These are phyloP conservation scores for Tetracladium marchalianum DNA, from an alignment of 495 filamentous ascomycete species.

Conservation along the genomic window DNA sequence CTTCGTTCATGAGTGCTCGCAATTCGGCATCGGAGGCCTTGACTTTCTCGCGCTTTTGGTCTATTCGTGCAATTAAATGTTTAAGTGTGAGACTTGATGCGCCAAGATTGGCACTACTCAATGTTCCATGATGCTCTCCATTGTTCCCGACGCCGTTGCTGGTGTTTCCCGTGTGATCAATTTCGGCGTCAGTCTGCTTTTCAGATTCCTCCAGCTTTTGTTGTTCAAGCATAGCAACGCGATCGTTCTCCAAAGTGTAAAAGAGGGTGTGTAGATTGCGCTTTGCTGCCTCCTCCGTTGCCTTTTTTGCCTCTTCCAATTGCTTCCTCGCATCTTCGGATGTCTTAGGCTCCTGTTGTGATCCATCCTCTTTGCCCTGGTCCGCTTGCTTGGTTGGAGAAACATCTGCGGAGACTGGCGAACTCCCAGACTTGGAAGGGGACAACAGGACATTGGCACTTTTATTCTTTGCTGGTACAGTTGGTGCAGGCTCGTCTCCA, in stretches of 20 bases:
- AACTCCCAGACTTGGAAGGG: constrained; percentile 48
- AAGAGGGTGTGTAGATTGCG: constrained; percentile 84
- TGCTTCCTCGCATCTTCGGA: constrained; percentile 85
- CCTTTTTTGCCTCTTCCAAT: constrained; percentile 87
- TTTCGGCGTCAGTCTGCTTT: constrained; percentile 89
- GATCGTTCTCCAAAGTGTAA: constrained; percentile 90
- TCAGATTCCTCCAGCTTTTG: constrained; percentile 95
- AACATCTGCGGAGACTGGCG: constrained; percentile 40
- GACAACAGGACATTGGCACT: constrained; percentile 39
- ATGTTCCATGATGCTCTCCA: constrained; percentile 60
- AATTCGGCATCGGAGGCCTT: constrained; percentile 87
- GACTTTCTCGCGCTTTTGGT: constrained; percentile 80
- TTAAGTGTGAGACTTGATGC: constrained; percentile 96
- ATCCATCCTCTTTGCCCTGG: constrained; percentile 30
- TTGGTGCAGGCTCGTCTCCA: constrained; percentile 49
- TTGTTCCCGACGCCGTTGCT: constrained; percentile 28
- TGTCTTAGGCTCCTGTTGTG: constrained; percentile 45
- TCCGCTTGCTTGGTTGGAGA: constrained; percentile 40
- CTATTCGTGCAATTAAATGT: constrained; percentile 90
- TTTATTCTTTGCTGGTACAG: constrained; percentile 52
- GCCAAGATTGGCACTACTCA: constrained; percentile 89
- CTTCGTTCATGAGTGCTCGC: constrained; percentile 86
- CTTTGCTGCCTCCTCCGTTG: constrained; percentile 81
- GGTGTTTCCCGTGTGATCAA: constrained; percentile 55
- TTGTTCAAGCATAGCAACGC: constrained; percentile 94